Conservation (phyloP, 179 eudicot genomes). For the Drosera spatulata region DNA sequence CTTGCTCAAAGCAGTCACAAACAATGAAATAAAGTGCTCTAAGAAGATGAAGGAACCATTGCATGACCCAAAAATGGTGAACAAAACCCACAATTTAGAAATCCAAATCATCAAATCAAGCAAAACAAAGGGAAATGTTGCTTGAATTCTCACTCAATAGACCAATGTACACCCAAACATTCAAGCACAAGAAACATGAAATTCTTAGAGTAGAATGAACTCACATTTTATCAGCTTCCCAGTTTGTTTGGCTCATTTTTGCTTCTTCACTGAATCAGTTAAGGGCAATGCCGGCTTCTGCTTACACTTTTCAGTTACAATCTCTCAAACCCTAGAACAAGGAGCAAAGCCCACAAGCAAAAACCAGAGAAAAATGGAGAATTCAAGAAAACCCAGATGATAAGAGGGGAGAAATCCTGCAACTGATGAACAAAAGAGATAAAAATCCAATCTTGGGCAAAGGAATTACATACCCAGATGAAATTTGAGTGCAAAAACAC, state of each 20-base stretch:
- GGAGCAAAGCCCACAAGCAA: not conserved
- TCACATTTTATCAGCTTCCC: slow-evolving; percentile 96
- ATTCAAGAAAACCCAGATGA: not conserved
- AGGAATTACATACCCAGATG: not conserved
- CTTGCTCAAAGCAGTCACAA: not conserved
- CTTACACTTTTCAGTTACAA: too few relatives aligned
- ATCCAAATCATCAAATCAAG: not conserved
- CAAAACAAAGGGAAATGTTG: not conserved
- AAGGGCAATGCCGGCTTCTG: slow-evolving; percentile 8
- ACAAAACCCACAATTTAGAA: not conserved
- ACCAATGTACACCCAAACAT: too few relatives aligned
- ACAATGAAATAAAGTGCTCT: not conserved
- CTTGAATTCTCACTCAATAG: too few relatives aligned
- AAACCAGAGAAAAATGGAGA: not conserved
- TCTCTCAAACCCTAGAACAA: not conserved
- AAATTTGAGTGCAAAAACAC: not conserved
- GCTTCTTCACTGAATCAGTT: not conserved
- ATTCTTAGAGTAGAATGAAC: slow-evolving; percentile 5
- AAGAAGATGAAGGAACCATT: slow-evolving; percentile 4
- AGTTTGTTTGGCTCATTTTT: slow-evolving; percentile 75
- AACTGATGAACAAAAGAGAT: not conserved
- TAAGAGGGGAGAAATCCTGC: not conserved
- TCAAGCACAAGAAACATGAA: too few relatives aligned
- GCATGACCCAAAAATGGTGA: not conserved
- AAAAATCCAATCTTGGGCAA: not conserved